Evolutionary conservation across 2,329 filamentous ascomycete species (phyloP).

Genomic region (Sporothrix phasma): DNA sequence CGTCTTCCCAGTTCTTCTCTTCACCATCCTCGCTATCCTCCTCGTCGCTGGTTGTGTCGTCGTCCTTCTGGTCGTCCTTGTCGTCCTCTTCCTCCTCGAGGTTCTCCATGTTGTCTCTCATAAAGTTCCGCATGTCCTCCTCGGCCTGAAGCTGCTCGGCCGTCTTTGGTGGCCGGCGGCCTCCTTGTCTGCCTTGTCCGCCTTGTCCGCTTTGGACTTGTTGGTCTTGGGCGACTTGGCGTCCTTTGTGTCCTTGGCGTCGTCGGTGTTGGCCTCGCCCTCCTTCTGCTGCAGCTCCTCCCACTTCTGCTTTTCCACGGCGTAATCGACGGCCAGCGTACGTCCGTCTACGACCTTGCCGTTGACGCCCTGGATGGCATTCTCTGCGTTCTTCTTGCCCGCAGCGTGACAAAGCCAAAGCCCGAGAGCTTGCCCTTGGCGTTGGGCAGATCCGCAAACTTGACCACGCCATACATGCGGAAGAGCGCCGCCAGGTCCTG

Average conservation of each 20-base stretch:
- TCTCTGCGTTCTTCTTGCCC: conserved; percentile 88
- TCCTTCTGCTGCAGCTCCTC: conserved; percentile 47
- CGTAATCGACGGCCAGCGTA: conserved; percentile 89
- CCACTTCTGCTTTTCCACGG: conserved; percentile 85
- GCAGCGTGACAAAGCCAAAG: conserved; percentile 86
- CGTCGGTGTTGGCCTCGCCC: conserved; percentile 24
- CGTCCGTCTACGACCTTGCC: conserved; percentile 84
- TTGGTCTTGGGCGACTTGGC: conserved; percentile 21
- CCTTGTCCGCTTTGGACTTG: conserved; percentile 23
- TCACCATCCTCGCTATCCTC: conserved; percentile 38
- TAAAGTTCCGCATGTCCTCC: conserved; percentile 41
- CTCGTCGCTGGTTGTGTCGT: conserved; percentile 35
- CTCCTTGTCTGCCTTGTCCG: conserved; percentile 25
- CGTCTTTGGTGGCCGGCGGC: conserved; percentile 24
- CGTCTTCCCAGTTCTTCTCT: conserved; percentile 32
- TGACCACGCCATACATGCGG: conserved; percentile 82
- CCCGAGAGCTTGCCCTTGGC: conserved; percentile 67
- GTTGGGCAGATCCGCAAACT: conserved; percentile 74
- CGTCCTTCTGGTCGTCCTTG: conserved; percentile 37
- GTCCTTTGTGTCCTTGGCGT: conserved; percentile 25
- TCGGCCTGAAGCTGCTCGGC: conserved; percentile 28
- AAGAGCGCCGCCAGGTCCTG: conserved; percentile 75
- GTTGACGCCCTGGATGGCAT: conserved; percentile 74
- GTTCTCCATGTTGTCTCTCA: conserved; percentile 48
- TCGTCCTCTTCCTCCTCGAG: conserved; percentile 41